Evolutionary conservation across 2,329 filamentous ascomycete species (phyloP).

Genomic region (Dactylellina haptotyla): DNA sequence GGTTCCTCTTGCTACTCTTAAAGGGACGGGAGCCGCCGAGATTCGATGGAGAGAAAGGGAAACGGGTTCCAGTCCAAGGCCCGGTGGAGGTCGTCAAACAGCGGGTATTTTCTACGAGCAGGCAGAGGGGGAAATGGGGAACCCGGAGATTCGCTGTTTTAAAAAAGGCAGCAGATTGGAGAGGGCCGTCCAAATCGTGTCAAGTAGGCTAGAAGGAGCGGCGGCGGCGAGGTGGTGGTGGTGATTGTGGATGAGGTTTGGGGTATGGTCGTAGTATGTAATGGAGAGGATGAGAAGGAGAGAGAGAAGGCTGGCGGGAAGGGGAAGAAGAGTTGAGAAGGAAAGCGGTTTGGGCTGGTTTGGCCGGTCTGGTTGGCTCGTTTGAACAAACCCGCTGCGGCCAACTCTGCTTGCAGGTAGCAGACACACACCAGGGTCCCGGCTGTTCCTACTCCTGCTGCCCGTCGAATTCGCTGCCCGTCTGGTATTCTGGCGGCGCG

Average conservation of each 20-base stretch:
- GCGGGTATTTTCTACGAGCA: neutral
- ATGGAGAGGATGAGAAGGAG: neutral
- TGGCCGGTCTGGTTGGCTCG: neutral
- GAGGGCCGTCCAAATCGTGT: constrained; percentile 6
- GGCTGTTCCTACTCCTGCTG: too few relatives aligned
- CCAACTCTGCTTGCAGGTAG: too few relatives aligned
- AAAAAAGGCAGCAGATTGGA: constrained; percentile 30
- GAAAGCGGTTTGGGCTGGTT: neutral
- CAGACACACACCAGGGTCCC: too few relatives aligned
- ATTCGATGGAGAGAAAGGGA: constrained; percentile 5
- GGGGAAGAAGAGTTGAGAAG: neutral
- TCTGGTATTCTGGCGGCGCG: too few relatives aligned
- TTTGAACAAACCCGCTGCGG: too few relatives aligned
- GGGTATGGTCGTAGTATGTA: neutral
- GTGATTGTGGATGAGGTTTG: too few relatives aligned
- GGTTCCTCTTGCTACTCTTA: neutral
- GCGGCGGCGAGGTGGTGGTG: neutral
- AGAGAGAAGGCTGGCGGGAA: neutral
- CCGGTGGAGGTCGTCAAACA: constrained; percentile 5
- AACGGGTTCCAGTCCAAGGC: neutral
- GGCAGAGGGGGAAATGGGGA: constrained; percentile 6
- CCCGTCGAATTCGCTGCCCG: too few relatives aligned
- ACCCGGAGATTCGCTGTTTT: neutral
- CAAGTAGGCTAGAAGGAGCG: neutral
- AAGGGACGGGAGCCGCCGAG: constrained; percentile 35